A percentile compares a stretch with the other conserved stretches of the same genome.
Conservation (phyloP, 2,329 filamentous ascomycete species). For the Aureobasidium sp. region DNA sequence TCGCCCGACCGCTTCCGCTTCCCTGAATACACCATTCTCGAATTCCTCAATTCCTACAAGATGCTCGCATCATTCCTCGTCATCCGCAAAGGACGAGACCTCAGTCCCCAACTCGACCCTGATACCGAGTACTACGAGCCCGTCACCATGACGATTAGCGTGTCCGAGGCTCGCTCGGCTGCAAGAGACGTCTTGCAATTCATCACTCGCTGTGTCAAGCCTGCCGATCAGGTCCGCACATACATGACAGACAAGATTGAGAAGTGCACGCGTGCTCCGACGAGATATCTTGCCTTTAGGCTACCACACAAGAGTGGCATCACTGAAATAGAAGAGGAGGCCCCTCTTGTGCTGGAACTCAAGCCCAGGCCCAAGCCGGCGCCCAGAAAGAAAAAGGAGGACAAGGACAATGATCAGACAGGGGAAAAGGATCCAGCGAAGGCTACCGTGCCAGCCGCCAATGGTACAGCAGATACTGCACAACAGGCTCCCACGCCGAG, state of each 20-base stretch:
- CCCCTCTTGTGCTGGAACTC: conserved; percentile 14
- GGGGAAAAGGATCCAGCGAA: neutral
- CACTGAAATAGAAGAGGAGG: conserved; percentile 29
- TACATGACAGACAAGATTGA: conserved; percentile 54
- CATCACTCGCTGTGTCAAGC: conserved; percentile 50
- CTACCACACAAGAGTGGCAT: conserved; percentile 39
- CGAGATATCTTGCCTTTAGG: conserved; percentile 49
- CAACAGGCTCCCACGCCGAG: neutral
- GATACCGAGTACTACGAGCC: conserved; percentile 69
- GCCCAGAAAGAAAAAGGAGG: conserved; percentile 13
- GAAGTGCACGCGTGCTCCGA: conserved; percentile 48
- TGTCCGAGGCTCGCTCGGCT: neutral
- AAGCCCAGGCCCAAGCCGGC: conserved; percentile 10
- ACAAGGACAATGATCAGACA: conserved; percentile 6
- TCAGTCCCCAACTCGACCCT: conserved; percentile 32
- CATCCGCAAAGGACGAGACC: conserved; percentile 63
- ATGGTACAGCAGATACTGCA: neutral
- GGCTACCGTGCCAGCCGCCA: neutral
- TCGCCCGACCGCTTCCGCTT: conserved; percentile 71
- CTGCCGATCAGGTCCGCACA: conserved; percentile 45
- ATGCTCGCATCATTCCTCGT: conserved; percentile 71
- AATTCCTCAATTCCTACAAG: conserved; percentile 49
- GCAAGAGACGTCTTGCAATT: conserved; percentile 46
- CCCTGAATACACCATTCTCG: conserved; percentile 69
- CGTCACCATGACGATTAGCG: conserved; percentile 49